phyloP scores from a whole-genome alignment of 1,284 basidiomycete genomes.

The Xerocomus amazonicus region DNA sequence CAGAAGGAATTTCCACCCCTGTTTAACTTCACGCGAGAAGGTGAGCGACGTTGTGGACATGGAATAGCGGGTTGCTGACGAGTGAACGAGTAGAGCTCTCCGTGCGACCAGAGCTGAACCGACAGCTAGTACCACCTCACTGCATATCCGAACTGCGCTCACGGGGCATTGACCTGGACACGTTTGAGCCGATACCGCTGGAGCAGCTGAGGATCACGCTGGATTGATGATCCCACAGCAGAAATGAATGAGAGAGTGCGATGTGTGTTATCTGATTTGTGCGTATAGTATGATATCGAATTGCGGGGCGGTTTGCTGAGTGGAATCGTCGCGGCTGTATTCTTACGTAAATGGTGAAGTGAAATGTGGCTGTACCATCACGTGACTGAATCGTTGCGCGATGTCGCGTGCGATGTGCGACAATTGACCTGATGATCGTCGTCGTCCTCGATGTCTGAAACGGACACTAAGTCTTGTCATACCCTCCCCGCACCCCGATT shows the following conservation, averaged over 20 bases:
- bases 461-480: conserved; percentile 43
- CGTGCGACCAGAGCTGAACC: conserved; percentile 91
- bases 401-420: conserved; percentile 25
- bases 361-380: conserved; percentile 20
- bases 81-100: conserved; percentile 71
- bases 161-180: conserved; percentile 85
- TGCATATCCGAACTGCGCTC: conserved; percentile 85
- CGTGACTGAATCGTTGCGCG: conserved; percentile 14
- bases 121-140: conserved; percentile 86
- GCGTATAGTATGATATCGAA: conserved; percentile 38
- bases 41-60: conserved; percentile 45
- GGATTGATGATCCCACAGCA: conserved; percentile 54
- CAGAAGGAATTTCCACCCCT: conserved; percentile 93
- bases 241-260: conserved; percentile 27
- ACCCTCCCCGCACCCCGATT: conserved; percentile 65
- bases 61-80: conserved; percentile 2
- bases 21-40: conserved; percentile 96
- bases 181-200: conserved; percentile 91
- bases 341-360: background rate
- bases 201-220: conserved; percentile 89
- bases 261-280: conserved; percentile 30
- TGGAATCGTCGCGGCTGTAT: conserved; percentile 21
- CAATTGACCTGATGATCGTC: background rate
- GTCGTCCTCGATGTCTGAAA: conserved; percentile 18
- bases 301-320: conserved; percentile 22